phyloP scores from a whole-genome alignment of 2,329 filamentous ascomycete species.

The Trichoderma sp. region DNA sequence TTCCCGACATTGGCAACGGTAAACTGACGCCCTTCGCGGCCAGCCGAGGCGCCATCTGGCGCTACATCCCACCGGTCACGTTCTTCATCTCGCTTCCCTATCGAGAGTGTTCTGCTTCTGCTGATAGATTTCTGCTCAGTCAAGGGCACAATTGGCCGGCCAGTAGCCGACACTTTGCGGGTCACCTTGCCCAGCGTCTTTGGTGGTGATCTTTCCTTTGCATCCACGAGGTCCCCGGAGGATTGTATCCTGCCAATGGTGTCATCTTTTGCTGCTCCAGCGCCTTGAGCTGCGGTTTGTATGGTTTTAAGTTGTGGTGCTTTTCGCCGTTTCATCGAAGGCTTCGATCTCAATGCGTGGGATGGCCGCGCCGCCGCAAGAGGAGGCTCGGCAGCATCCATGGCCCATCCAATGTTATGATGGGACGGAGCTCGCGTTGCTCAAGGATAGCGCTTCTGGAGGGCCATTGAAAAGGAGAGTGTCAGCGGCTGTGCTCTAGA shows the following conservation, averaged over 20 bases:
- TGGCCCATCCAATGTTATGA: conserved; percentile 23
- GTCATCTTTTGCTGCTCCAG: conserved; percentile 7
- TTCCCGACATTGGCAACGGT: conserved; percentile 80
- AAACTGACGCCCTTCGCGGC: conserved; percentile 70
- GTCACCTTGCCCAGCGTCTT: conserved; percentile 18
- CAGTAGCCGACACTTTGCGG: conserved; percentile 26
- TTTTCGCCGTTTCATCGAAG: conserved; percentile 18
- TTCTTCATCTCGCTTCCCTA: conserved; percentile 55
- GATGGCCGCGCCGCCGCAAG: conserved; percentile 24
- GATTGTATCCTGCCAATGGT: conserved; percentile 5
- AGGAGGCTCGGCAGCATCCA: conserved; percentile 28
- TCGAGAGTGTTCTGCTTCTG: conserved; percentile 39
- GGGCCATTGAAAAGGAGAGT: background rate
- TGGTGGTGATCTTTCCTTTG: conserved; percentile 21
- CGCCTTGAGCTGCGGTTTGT: background rate
- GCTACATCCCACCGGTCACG: conserved; percentile 56
- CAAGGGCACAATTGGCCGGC: conserved; percentile 47
- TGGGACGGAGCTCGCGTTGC: conserved; percentile 23
- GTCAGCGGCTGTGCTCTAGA: background rate
- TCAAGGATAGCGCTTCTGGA: conserved; percentile 19
- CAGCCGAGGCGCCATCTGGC: conserved; percentile 62
- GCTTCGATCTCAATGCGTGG: conserved; percentile 16
- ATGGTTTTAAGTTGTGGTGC: background rate
- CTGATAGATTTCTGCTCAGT: conserved; percentile 49
- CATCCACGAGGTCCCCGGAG: background rate